Conservation (phyloP, 352 stramenopile genomes). For the Globisporangium solare region DNA sequence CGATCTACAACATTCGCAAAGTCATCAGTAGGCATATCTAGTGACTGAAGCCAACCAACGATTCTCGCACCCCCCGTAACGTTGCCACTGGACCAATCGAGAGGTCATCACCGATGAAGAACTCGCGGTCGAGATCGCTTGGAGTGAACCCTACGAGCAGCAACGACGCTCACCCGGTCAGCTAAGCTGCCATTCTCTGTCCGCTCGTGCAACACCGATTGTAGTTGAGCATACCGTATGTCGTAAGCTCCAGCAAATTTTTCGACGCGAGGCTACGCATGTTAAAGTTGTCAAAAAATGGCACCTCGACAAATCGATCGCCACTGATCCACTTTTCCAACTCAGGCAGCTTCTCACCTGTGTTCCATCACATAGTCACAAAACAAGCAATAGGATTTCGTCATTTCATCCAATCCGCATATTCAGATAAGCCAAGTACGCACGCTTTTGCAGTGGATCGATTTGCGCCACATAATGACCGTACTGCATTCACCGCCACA, state of each 20-base stretch:
- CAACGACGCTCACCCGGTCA: background rate
- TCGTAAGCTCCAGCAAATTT: conserved; percentile 79
- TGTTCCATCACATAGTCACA: background rate
- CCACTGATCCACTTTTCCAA: conserved; percentile 84
- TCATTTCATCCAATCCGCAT: background rate
- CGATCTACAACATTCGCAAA: conserved; percentile 70
- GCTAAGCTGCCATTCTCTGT: background rate
- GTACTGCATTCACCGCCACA: conserved; percentile 39
- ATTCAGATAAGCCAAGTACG: background rate
- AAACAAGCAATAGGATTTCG: no score
- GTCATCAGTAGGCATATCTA: conserved; percentile 24
- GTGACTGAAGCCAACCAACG: background rate
- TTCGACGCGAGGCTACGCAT: conserved; percentile 74
- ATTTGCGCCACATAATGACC: conserved; percentile 87
- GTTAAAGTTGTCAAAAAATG: conserved; percentile 88
- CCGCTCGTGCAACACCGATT: background rate
- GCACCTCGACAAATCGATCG: conserved; percentile 77
- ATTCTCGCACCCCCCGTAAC: conserved; percentile 42
- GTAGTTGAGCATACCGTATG: conserved; percentile 41
- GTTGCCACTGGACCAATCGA: conserved; percentile 79
- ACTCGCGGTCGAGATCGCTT: conserved; percentile 87
- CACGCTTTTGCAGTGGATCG: conserved; percentile 80
- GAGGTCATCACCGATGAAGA: conserved; percentile 89
- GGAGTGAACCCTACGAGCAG: conserved; percentile 78
- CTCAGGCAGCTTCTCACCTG: conserved; percentile 77